A percentile compares a stretch with the other conserved stretches of the same genome.
Evolutionary conservation across 2,329 filamentous ascomycete genomes (phyloP).

Genomic region (Colletotrichum eremochloae): DNA sequence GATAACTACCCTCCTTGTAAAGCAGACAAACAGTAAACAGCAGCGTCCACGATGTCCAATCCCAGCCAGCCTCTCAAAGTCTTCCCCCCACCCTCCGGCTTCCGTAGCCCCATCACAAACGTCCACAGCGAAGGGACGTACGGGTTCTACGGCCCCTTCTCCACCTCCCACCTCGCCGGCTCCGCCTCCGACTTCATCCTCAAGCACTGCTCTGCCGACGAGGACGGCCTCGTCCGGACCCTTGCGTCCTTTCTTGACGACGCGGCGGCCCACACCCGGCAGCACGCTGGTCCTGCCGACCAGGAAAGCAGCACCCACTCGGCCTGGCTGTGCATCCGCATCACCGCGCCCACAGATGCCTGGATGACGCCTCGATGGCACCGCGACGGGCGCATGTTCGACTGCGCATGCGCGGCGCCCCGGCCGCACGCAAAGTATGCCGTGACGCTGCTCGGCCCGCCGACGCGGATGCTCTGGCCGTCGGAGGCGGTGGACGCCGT

Average conservation of each 20-base stretch:
- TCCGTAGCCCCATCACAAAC: slow-evolving; percentile 12
- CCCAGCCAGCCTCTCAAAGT: background rate
- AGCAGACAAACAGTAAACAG: too few relatives aligned
- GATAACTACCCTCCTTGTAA: too few relatives aligned
- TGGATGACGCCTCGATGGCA: slow-evolving; percentile 36
- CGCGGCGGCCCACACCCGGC: background rate
- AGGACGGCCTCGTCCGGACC: background rate
- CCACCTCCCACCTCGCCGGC: background rate
- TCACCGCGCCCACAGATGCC: slow-evolving; percentile 12
- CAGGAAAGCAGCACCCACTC: slow-evolving; percentile 9
- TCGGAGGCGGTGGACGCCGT: slow-evolving; percentile 1
- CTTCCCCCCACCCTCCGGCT: background rate
- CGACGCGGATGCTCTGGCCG: slow-evolving; percentile 22
- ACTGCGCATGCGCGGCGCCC: slow-evolving; percentile 17
- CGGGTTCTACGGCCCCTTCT: slow-evolving; percentile 6
- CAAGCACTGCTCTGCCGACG: background rate
- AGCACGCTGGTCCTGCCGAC: background rate
- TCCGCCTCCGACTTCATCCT: slow-evolving; percentile 2
- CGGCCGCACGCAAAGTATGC: slow-evolving; percentile 38
- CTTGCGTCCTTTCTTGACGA: background rate
- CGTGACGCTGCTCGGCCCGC: slow-evolving; percentile 34
- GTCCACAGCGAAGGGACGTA: background rate
- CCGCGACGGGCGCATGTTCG: slow-evolving; percentile 36
- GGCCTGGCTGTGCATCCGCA: slow-evolving; percentile 32
- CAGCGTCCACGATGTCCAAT: background rate